These are phyloP conservation scores for Silene vulgaris DNA, from an alignment of 179 eudicot species.

Conservation along the genomic window DNA sequence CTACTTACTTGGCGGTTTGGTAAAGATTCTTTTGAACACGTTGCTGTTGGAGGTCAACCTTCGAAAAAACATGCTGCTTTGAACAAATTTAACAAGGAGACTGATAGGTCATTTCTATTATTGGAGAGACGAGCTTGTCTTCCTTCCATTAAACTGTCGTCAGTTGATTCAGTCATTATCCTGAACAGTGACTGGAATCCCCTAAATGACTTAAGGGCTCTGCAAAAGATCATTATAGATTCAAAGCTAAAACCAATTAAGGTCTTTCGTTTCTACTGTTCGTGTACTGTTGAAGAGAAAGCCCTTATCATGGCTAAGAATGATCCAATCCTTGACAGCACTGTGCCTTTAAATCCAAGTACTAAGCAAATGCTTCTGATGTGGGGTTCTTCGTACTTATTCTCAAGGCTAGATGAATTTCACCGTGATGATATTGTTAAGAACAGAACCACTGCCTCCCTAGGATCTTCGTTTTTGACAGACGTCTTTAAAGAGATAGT, in stretches of 20 bases:
- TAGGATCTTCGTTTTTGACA: slow-evolving; percentile 33
- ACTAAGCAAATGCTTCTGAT: slow-evolving; percentile 59
- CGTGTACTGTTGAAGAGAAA: slow-evolving; percentile 77
- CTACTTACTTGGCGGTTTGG: slow-evolving; percentile 65
- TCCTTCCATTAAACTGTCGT: slow-evolving; percentile 51
- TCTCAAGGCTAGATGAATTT: slow-evolving; percentile 60
- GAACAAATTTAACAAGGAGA: slow-evolving; percentile 61
- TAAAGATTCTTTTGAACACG: slow-evolving; percentile 66
- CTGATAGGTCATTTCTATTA: slow-evolving; percentile 57
- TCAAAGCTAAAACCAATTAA: slow-evolving; percentile 55
- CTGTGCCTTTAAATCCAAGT: slow-evolving; percentile 39
- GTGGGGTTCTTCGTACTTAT: slow-evolving; percentile 81
- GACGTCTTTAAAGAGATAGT: slow-evolving; percentile 58
- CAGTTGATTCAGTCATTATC: slow-evolving; percentile 63
- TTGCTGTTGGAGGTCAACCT: slow-evolving; percentile 42
- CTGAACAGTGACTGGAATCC: slow-evolving; percentile 88
- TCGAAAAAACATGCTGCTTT: slow-evolving; percentile 65
- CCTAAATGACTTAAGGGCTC: slow-evolving; percentile 62
- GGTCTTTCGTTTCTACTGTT: slow-evolving; percentile 70
- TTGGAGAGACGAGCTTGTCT: slow-evolving; percentile 77
- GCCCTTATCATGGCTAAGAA: slow-evolving; percentile 65
- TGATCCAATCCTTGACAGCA: slow-evolving; percentile 42
- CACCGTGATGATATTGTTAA: slow-evolving; percentile 33
- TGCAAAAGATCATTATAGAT: slow-evolving; percentile 64
- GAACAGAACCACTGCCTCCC: slow-evolving; percentile 27